Conservation (phyloP, 73 alveolate genomes). For the Paramecium caudatum region DNA sequence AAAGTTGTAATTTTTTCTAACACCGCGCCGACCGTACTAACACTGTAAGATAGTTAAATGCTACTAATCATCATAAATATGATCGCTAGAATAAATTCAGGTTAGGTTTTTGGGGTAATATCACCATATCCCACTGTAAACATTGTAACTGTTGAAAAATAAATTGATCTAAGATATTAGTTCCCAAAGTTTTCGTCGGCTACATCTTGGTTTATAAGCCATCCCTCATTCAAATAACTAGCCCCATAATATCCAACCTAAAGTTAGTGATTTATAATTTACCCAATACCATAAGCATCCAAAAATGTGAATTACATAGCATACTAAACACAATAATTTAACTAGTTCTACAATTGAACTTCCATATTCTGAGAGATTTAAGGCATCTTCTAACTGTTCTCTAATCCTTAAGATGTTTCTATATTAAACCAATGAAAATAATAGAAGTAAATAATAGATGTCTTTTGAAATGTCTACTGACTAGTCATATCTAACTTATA, state of each 20-base stretch:
- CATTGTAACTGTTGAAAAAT: conserved; percentile 73
- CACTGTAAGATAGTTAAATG: conserved; percentile 53
- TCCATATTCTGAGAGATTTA: conserved; percentile 30
- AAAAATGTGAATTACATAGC: conserved; percentile 64
- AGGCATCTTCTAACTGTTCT: conserved; percentile 53
- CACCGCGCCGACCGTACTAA: conserved; percentile 69
- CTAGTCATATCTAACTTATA: background rate
- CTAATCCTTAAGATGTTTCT: background rate
- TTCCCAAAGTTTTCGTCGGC: conserved; percentile 32
- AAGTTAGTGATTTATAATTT: background rate
- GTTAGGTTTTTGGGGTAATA: conserved; percentile 40
- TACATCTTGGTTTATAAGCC: conserved; percentile 14
- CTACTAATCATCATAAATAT: conserved; percentile 62
- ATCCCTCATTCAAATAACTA: background rate
- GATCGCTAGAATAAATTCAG: conserved; percentile 41
- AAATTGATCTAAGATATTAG: conserved; percentile 44
- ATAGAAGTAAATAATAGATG: background rate
- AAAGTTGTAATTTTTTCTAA: conserved; percentile 29
- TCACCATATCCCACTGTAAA: conserved; percentile 77
- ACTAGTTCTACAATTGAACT: conserved; percentile 45
- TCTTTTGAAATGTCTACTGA: background rate
- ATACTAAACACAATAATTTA: conserved; percentile 28
- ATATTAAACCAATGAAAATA: conserved; percentile 3
- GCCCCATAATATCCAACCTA: conserved; percentile 60
- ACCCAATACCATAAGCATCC: conserved; percentile 71